Conservation (phyloP, 1,284 basidiomycete species). For the Pisolithus thermaeus region DNA sequence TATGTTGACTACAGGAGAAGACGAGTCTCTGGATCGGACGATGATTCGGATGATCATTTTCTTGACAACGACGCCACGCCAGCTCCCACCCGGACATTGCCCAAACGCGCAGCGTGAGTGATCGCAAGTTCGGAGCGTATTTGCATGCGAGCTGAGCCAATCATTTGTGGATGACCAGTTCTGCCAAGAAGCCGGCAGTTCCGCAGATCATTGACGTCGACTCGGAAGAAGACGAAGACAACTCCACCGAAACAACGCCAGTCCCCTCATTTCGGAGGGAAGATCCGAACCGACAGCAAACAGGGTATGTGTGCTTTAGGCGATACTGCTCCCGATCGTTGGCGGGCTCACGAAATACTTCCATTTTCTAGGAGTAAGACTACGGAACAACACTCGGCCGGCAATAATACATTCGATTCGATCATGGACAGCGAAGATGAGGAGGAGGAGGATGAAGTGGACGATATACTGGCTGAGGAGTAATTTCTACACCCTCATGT, state of each 20-base stretch:
- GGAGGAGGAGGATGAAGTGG: slow-evolving; percentile 36
- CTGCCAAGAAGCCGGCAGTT: slow-evolving; percentile 30
- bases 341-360: not conserved
- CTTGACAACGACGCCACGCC: slow-evolving; percentile 24
- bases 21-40: slow-evolving; percentile 43
- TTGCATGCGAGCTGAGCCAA: not conserved
- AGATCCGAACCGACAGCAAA: not conserved
- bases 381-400: not conserved
- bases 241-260: slow-evolving; percentile 20
- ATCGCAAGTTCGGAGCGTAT: not conserved
- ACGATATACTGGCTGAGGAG: slow-evolving; percentile 24
- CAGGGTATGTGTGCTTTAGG: slow-evolving; percentile 9
- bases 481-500: not conserved
- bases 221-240: slow-evolving; percentile 29
- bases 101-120: slow-evolving; percentile 41
- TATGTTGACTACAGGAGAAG: slow-evolving; percentile 30
- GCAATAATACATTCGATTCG: slow-evolving; percentile 19
- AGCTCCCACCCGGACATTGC: slow-evolving; percentile 34
- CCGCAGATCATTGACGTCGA: slow-evolving; percentile 31
- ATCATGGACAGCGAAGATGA: slow-evolving; percentile 25
- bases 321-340: not conserved
- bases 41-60: slow-evolving; percentile 30
- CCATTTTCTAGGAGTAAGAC: not conserved
- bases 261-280: slow-evolving; percentile 6
- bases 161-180: slow-evolving; percentile 19